Evolutionary conservation across 495 filamentous ascomycete genomes (phyloP).

Genomic region (Tuber indicum): DNA sequence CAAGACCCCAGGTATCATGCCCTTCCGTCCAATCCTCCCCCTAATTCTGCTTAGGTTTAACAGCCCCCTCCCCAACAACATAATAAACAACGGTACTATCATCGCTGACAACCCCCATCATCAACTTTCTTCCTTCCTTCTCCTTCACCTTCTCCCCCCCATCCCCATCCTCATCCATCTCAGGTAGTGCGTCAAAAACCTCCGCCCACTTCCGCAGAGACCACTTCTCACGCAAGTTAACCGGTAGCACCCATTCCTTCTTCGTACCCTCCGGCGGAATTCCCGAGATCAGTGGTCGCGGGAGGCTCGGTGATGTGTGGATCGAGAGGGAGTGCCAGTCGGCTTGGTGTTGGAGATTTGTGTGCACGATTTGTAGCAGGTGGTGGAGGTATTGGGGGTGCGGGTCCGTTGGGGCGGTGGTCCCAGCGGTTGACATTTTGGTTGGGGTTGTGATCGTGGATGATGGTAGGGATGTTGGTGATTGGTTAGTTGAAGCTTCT

Average conservation of each 20-base stretch:
- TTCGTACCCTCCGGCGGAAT: constrained; percentile 61
- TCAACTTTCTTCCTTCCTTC: constrained; percentile 59
- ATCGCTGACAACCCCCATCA: constrained; percentile 75
- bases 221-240: constrained; percentile 75
- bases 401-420: constrained; percentile 45
- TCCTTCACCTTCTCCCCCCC: constrained; percentile 43
- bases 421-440: constrained; percentile 23
- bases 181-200: constrained; percentile 69
- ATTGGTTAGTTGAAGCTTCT: neutral
- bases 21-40: neutral
- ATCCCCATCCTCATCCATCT: constrained; percentile 40
- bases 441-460: constrained; percentile 22
- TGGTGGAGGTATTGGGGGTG: constrained; percentile 46
- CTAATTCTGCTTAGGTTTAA: constrained; percentile 92
- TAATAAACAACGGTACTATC: constrained; percentile 96
- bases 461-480: constrained; percentile 11
- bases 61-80: constrained; percentile 86
- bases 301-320: constrained; percentile 53
- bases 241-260: constrained; percentile 78
- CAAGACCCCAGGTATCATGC: neutral
- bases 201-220: constrained; percentile 64
- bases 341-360: constrained; percentile 59
- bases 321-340: constrained; percentile 67
- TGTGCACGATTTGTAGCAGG: constrained; percentile 41
- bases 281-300: constrained; percentile 69